Evolutionary conservation across 1,139 yeast species (phyloP).

Genomic region (Barnettozyma hawaiiensis): DNA sequence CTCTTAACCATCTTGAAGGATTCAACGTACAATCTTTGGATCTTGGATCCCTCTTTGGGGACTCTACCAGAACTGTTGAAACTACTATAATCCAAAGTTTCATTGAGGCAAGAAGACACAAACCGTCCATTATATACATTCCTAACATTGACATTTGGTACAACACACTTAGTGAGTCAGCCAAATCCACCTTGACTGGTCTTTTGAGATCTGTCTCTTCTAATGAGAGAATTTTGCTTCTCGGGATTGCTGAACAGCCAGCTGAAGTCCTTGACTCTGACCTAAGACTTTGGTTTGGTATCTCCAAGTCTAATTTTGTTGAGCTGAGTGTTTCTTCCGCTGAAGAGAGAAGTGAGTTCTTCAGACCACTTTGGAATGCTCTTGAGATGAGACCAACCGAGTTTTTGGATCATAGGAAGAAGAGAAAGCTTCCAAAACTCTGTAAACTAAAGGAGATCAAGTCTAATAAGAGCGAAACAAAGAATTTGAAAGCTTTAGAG

Average conservation of each 20-base stretch:
- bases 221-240: slow-evolving; percentile 67
- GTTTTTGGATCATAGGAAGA: slow-evolving; percentile 37
- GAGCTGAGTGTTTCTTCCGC: slow-evolving; percentile 39
- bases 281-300: slow-evolving; percentile 47
- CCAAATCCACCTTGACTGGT: slow-evolving; percentile 66
- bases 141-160: slow-evolving; percentile 84
- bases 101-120: slow-evolving; percentile 84
- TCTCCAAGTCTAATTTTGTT: slow-evolving; percentile 42
- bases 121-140: slow-evolving; percentile 79
- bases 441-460: slow-evolving; percentile 14
- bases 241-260: slow-evolving; percentile 61
- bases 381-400: slow-evolving; percentile 60
- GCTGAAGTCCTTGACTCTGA: slow-evolving; percentile 31
- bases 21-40: slow-evolving; percentile 86
- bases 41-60: slow-evolving; percentile 71
- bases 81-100: slow-evolving; percentile 80
- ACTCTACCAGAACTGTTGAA: slow-evolving; percentile 78
- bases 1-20: slow-evolving; percentile 80
- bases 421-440: slow-evolving; percentile 26
- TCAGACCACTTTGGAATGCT: slow-evolving; percentile 49
- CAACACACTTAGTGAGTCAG: slow-evolving; percentile 59
- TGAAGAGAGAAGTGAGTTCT: slow-evolving; percentile 48
- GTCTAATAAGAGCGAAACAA: slow-evolving; percentile 19
- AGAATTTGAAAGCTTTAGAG: slow-evolving; percentile 47
- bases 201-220: slow-evolving; percentile 64